These are phyloP conservation scores for Cokeromyces recurvatus DNA, from an alignment of 371 early-diverging fungal genomes.

Conservation along the genomic window DNA sequence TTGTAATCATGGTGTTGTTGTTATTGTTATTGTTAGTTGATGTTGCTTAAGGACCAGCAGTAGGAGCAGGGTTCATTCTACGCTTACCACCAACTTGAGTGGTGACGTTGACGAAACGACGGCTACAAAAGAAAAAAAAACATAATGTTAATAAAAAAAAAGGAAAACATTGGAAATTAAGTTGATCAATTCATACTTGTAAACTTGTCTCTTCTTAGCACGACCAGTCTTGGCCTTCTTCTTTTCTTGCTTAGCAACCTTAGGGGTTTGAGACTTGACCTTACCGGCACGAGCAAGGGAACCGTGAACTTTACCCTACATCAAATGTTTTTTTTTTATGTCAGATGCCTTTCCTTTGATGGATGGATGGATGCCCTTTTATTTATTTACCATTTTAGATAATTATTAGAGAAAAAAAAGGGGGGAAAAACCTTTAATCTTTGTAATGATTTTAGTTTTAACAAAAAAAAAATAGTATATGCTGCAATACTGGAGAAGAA, in stretches of 20 bases:
- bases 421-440: too few species aligned
- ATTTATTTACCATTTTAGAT: too few species aligned
- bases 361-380: slow-evolving; percentile 3
- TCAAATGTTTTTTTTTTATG: too few species aligned
- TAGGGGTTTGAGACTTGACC: slow-evolving; percentile 99
- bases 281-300: slow-evolving; percentile 99
- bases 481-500: too few species aligned
- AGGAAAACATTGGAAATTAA: too few species aligned
- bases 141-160: too few species aligned
- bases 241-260: slow-evolving; percentile 98
- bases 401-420: too few species aligned
- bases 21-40: too few species aligned
- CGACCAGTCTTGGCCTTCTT: slow-evolving; percentile 92
- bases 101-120: slow-evolving; percentile 95
- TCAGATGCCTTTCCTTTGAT: neutral
- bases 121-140: slow-evolving; percentile 34
- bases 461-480: too few species aligned
- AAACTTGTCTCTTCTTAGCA: slow-evolving; percentile 96
- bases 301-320: slow-evolving; percentile 98
- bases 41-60: slow-evolving; percentile 44
- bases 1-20: too few species aligned
- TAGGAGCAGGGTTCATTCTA: slow-evolving; percentile 75
- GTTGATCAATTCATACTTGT: slow-evolving; percentile 47
- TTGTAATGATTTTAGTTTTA: too few species aligned
- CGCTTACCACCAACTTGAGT: slow-evolving; percentile 85